Base-by-base conservation (phyloP, 768 basidiomycete genomes). In the Naganishia friedmannii region DNA sequence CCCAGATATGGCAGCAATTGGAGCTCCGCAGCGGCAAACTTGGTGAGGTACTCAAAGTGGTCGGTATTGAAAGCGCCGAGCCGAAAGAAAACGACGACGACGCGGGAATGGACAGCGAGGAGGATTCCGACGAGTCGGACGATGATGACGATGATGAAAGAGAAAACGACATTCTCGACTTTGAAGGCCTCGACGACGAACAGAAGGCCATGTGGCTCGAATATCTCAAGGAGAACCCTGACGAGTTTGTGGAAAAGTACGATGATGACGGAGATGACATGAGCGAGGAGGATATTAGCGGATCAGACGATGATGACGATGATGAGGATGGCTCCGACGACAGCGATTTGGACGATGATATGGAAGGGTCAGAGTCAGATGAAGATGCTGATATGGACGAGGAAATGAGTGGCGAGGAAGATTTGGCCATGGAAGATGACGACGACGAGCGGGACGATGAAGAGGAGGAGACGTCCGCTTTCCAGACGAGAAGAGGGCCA, bases 1-100 rank as follows among this genome's bases (percentile, higher is more conserved):
- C 91, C 68, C 93, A 95, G 79, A 83, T 97, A 31, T 99, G 95
- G 95, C 89, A 88, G 48, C 95, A 99, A 82, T 80, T 98, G 67
- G 95, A 98, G 77, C 83, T 99, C 66, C 84, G 91, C 53, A 84
- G 88, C 19, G 85, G 87, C 71, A 85, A 85, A 54, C 83, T 97
- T 28, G 90, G 89, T 71, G 85, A 86, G 51, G 85, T 89, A 60
- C 82, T 95, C 51, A 86, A 90, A 57, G 83, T 84, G 68, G 85
- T 87, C 45, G 82, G 92, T 23, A 87, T 88, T 67, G 87, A 85
- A 6, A 77, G 74, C 31, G 69, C 39, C 28, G 72, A 70, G 28
- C 51, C 63, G 23, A 56, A 53, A 48, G 74, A 73, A 34, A 74
- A 75, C n/a, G 76, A 77, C 28, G 80, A 83, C 15, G 71, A 73